A percentile compares a stretch with the other conserved stretches of the same genome.
Evolutionary conservation across 345 rosid genomes (phyloP).

Genomic region (Dimocarpus longan): DNA sequence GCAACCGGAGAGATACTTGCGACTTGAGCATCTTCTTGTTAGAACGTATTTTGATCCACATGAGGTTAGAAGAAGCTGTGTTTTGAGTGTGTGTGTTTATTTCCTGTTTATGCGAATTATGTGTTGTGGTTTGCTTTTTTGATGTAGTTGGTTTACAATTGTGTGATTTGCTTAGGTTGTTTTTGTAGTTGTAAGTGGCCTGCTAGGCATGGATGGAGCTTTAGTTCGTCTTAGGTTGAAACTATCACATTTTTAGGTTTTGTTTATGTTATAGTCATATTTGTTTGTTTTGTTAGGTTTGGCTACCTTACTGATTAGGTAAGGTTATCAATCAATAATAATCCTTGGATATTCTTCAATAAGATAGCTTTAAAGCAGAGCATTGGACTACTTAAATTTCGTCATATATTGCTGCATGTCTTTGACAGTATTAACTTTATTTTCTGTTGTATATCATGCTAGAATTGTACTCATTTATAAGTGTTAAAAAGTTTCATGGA

Average conservation of each 20-base stretch:
- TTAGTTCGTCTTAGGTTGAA: neutral
- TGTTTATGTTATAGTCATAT: neutral
- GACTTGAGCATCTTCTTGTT: conserved; percentile 92
- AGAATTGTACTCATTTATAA: neutral
- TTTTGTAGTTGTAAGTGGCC: neutral
- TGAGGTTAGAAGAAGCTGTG: conserved; percentile 56
- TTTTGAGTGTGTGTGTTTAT: neutral
- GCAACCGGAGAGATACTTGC: conserved; percentile 94
- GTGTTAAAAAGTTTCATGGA: neutral
- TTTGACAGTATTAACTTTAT: too few relatives aligned
- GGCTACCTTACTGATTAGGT: too few relatives aligned
- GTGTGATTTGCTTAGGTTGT: neutral
- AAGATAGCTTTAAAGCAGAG: neutral
- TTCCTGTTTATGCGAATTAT: neutral
- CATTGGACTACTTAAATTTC: neutral
- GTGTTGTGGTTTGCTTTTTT: neutral
- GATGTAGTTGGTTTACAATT: neutral
- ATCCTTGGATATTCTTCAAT: too few relatives aligned
- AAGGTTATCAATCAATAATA: too few relatives aligned
- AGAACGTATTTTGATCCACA: conserved; percentile 94
- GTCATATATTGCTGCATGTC: neutral
- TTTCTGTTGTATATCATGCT: too few relatives aligned
- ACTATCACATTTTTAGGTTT: neutral
- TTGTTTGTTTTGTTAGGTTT: neutral
- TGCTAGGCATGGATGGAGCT: neutral